Percentiles rank a stretch among this genome's conserved stretches.
phyloP scores from a whole-genome alignment of 208 protist genomes.

The Novymonas esmeraldas region DNA sequence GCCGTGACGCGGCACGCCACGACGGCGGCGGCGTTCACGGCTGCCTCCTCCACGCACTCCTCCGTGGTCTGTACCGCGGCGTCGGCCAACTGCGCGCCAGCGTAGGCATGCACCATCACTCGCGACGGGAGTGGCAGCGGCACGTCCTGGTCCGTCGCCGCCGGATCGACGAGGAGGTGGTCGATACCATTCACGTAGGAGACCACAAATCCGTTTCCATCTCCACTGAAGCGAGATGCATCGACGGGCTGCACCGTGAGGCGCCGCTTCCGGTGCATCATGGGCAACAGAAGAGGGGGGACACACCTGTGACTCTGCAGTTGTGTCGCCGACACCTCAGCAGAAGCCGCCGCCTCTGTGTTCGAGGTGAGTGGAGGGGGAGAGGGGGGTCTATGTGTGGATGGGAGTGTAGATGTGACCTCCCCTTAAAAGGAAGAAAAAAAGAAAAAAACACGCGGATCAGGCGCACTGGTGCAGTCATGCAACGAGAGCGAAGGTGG shows the following conservation, averaged over 20 bases:
- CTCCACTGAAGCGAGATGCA: slow-evolving; percentile 22
- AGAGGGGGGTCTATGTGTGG: no score
- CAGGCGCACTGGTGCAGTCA: no score
- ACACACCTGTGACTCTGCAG: no score
- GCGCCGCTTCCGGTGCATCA: slow-evolving; percentile 26
- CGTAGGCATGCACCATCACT: slow-evolving; percentile 36
- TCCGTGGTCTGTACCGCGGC: slow-evolving; percentile 17
- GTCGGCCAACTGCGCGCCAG: slow-evolving; percentile 34
- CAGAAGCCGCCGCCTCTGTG: no score
- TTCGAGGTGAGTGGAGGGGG: no score
- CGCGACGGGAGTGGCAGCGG: slow-evolving; percentile 31
- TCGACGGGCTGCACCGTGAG: slow-evolving; percentile 31
- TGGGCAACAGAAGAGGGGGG: no score
- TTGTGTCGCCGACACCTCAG: no score
- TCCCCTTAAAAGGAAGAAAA: no score
- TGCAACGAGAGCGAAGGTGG: no score
- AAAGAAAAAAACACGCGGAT: no score
- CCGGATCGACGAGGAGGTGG: slow-evolving; percentile 27
- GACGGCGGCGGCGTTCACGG: slow-evolving; percentile 28
- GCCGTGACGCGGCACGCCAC: slow-evolving; percentile 43
- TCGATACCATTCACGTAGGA: slow-evolving; percentile 43
- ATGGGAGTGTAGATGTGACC: no score
- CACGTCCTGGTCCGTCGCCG: slow-evolving; percentile 24
- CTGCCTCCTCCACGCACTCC: slow-evolving; percentile 36
- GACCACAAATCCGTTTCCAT: slow-evolving; percentile 35